A percentile compares a stretch with the other conserved stretches of the same genome.
phyloP scores from a whole-genome alignment of 306 rosid genomes.

The Prinsepia uniflora region DNA sequence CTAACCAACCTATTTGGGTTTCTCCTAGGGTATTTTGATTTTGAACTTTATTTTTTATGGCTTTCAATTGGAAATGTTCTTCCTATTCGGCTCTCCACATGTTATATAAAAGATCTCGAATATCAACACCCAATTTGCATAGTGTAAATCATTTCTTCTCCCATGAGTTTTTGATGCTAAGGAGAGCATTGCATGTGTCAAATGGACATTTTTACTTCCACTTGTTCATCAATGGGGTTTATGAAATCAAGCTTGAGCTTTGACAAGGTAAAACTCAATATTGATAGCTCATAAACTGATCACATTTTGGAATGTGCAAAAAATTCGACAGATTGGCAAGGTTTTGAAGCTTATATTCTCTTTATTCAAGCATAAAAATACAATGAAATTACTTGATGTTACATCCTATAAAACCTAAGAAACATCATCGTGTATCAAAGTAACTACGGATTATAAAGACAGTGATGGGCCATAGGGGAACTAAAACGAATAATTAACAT shows the following conservation, averaged over 20 bases:
- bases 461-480: not conserved
- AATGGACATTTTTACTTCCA: not conserved
- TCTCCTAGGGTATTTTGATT: not conserved
- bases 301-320: not conserved
- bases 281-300: not conserved
- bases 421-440: constrained; percentile 3
- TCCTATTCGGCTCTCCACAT: too few species aligned
- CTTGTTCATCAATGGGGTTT: not conserved
- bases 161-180: not conserved
- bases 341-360: not conserved
- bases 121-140: too few species aligned
- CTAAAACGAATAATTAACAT: not conserved
- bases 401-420: not conserved
- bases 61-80: not conserved
- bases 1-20: not conserved
- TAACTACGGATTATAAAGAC: not conserved
- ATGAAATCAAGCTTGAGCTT: not conserved
- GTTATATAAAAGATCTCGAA: too few species aligned
- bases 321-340: not conserved
- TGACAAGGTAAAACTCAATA: not conserved
- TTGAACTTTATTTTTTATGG: constrained; percentile 13
- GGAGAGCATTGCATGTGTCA: not conserved
- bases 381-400: constrained; percentile 8
- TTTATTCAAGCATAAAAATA: constrained; percentile 10
- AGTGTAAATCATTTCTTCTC: too few species aligned